Base-by-base conservation (phyloP, 179 eudicot species). In the Beta lomatogona region DNA sequence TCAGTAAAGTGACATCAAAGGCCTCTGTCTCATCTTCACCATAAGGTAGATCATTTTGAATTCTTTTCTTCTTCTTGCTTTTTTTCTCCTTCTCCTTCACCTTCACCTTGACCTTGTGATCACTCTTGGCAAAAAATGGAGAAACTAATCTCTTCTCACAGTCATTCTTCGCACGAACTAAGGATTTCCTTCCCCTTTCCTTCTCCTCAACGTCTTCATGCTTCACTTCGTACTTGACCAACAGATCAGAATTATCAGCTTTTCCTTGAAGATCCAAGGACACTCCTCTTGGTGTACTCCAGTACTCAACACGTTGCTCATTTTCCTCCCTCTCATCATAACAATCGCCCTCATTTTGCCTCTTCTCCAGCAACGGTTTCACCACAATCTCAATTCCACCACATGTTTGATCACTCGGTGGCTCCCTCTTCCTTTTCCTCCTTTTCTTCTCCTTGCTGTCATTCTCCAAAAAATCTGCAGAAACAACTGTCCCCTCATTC, bases 71-170 rank as follows among this genome's bases (percentile, higher is more conserved):
- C 76, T 50, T 81, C 73, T 41, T 86, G 70, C 58, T 75, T 55
- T 53, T 75, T 55, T 59, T 73, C 83, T 65, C 80, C 69, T 79
- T 25, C 28, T 25, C 28, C 28, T 25, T 25, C 28, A 0, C 53
- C 45, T 36, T 36, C 41, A 36, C 41, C 41, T 36, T 36, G 41
- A 36, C 41, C 41, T 65, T 83, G 46, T 36, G 21, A 21, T 55
- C 79, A 64, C n/a, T 11, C 52, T 71, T 57, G 60, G 22, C 76
- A 52, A 86, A 75, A 79, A 70, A 83, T 1, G 85, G 85, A 63
- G 83, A 86, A 68, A 71, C 77, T 78, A 77, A 75, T 58, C 74
- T 78, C 61, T 57, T 7, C 55, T 45, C 79, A 19, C 52, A 80
- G 48, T 67, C 68, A 68, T 63, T 79, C 36, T 58, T 36, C 25